Percentiles rank a stretch among this genome's conserved stretches.
phyloP scores from a whole-genome alignment of 1,139 yeast genomes.

The Nakaseomyces delphensis region DNA sequence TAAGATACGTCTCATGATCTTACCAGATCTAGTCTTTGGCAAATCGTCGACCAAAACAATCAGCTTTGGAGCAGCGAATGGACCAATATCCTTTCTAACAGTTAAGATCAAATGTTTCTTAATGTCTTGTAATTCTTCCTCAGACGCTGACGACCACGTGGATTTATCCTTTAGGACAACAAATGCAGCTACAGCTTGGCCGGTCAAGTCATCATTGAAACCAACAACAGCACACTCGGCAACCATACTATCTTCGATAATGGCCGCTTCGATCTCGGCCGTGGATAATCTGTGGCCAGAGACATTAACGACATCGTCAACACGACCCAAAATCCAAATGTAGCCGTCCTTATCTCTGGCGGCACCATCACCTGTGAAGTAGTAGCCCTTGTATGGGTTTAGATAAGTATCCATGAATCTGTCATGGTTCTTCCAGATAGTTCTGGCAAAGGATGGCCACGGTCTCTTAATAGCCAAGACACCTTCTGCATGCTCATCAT shows the following conservation, averaged over 20 bases:
- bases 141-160: conserved; percentile 31
- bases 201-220: conserved; percentile 70
- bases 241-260: conserved; percentile 59
- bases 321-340: conserved; percentile 75
- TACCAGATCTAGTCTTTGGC: conserved; percentile 79
- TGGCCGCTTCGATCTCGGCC: conserved; percentile 75
- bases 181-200: conserved; percentile 77
- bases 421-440: conserved; percentile 61
- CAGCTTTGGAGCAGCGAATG: conserved; percentile 74
- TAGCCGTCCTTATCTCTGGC: conserved; percentile 71
- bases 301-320: conserved; percentile 75
- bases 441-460: conserved; percentile 77
- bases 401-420: conserved; percentile 64
- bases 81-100: conserved; percentile 74
- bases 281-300: conserved; percentile 75
- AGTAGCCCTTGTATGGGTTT: conserved; percentile 59
- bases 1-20: conserved; percentile 75
- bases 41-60: conserved; percentile 65
- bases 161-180: conserved; percentile 51
- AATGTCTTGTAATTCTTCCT: conserved; percentile 44
- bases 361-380: conserved; percentile 78
- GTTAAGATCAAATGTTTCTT: conserved; percentile 64
- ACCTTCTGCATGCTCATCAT: conserved; percentile 60
- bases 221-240: conserved; percentile 79
- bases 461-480: conserved; percentile 60